A percentile compares a stretch with the other conserved stretches of the same genome.
Evolutionary conservation across 2,329 filamentous ascomycete species (phyloP).

Genomic region (Neofusicoccum cordaticola): DNA sequence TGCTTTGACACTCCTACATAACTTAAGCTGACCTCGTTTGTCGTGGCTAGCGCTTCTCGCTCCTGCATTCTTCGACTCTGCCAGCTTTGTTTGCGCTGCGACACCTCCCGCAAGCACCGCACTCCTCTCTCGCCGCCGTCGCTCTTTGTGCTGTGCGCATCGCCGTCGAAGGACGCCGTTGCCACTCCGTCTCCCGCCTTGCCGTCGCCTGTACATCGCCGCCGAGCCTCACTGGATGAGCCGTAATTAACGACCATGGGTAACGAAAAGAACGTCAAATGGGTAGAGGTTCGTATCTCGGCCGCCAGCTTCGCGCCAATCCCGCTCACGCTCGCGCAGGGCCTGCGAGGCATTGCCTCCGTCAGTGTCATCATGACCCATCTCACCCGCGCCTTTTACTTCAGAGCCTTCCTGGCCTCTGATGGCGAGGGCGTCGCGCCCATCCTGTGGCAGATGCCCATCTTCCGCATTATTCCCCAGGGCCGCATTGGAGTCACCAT

Average conservation of each 20-base stretch:
- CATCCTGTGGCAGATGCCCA: constrained; percentile 49
- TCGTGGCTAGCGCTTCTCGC: neutral
- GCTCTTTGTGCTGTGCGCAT: neutral
- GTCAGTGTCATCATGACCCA: constrained; percentile 54
- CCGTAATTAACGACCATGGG: constrained; percentile 21
- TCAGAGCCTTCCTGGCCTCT: constrained; percentile 49
- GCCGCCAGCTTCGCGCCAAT: neutral
- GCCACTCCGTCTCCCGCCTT: neutral
- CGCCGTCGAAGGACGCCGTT: neutral
- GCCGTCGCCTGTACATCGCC: neutral
- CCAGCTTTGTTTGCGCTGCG: neutral
- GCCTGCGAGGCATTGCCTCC: constrained; percentile 53
- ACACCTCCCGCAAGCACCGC: neutral
- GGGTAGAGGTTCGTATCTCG: constrained; percentile 37
- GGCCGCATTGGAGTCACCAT: constrained; percentile 56
- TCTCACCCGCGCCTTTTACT: constrained; percentile 52
- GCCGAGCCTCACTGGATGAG: constrained; percentile 14
- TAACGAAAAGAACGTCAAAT: constrained; percentile 38
- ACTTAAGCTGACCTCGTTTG: constrained; percentile 7
- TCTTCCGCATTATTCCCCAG: constrained; percentile 56
- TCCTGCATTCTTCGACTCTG: neutral
- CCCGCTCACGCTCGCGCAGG: constrained; percentile 31
- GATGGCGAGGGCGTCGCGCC: constrained; percentile 43
- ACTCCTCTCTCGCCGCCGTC: neutral
- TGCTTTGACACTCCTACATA: constrained; percentile 8